Percentiles rank a stretch among this genome's conserved stretches.
Conservation (phyloP, 352 stramenopile genomes). For the Pythium rishiriense region DNA sequence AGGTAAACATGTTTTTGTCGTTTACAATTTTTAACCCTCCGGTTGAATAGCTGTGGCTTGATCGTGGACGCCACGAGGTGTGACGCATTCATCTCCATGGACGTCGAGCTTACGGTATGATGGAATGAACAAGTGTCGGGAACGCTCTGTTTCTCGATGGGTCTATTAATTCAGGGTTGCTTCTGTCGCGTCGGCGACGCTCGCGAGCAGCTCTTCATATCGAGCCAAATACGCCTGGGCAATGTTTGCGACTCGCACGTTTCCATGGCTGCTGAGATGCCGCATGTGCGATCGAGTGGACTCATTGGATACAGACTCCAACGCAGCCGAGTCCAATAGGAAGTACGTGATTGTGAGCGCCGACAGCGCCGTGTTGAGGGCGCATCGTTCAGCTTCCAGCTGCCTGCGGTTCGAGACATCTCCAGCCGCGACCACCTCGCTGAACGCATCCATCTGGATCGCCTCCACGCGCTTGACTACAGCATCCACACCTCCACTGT, state of each 20-base stretch:
- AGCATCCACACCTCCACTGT: slow-evolving; percentile 44
- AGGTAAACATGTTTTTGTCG: slow-evolving; percentile 5
- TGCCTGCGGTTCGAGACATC: background rate
- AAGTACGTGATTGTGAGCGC: slow-evolving; percentile 66
- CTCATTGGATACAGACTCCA: slow-evolving; percentile 41
- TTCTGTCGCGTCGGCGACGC: background rate
- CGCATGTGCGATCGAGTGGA: slow-evolving; percentile 36
- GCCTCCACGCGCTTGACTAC: slow-evolving; percentile 46
- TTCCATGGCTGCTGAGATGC: slow-evolving; percentile 32
- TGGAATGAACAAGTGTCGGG: too few species aligned
- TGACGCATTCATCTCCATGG: background rate
- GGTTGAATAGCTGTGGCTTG: too few species aligned
- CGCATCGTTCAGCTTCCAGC: slow-evolving; percentile 2
- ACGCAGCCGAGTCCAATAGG: slow-evolving; percentile 59
- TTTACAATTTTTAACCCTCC: background rate
- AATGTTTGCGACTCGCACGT: slow-evolving; percentile 53
- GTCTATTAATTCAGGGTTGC: too few species aligned
- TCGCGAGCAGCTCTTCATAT: slow-evolving; percentile 46
- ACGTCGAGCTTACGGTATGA: background rate
- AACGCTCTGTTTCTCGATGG: too few species aligned
- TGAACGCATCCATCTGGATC: slow-evolving; percentile 13
- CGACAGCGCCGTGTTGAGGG: slow-evolving; percentile 50
- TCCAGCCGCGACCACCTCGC: background rate
- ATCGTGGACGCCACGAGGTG: too few species aligned
- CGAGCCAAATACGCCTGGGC: slow-evolving; percentile 40